A percentile compares a stretch with the other conserved stretches of the same genome.
These are phyloP conservation scores for Mycena alexandri DNA, from an alignment of 768 basidiomycete species.

Conservation along the genomic window DNA sequence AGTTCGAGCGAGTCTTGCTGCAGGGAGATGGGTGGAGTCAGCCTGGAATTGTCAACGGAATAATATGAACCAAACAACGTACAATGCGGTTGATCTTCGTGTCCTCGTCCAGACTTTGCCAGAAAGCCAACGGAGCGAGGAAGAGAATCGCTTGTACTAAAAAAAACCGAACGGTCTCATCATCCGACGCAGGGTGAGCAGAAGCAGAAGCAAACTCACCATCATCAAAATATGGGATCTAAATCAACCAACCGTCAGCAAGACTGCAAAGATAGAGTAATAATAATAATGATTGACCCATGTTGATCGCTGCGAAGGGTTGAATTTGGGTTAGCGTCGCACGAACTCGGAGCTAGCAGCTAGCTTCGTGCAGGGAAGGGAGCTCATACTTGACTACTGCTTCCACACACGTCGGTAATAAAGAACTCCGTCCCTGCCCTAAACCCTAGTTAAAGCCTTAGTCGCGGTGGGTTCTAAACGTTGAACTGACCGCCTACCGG, in stretches of 20 bases:
- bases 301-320: constrained; percentile 29
- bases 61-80: too few relatives aligned
- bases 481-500: constrained; percentile 45
- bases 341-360: too few relatives aligned
- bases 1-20: constrained; percentile 68
- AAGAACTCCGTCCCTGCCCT: constrained; percentile 62
- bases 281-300: constrained; percentile 20
- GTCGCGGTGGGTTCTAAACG: too few relatives aligned
- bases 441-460: constrained; percentile 26
- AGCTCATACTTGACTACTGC: constrained; percentile 47
- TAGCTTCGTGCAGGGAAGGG: too few relatives aligned
- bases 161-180: not conserved
- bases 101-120: constrained; percentile 68
- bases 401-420: constrained; percentile 69
- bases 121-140: constrained; percentile 68
- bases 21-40: not conserved
- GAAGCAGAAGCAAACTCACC: constrained; percentile 36
- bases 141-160: constrained; percentile 71
- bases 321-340: not conserved
- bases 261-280: not conserved
- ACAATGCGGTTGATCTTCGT: constrained; percentile 63
- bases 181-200: not conserved
- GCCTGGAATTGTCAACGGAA: too few relatives aligned
- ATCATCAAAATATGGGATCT: constrained; percentile 73
- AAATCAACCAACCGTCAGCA: constrained; percentile 36